Conservation (phyloP, 345 rosid genomes). For the Combretum micranthum region DNA sequence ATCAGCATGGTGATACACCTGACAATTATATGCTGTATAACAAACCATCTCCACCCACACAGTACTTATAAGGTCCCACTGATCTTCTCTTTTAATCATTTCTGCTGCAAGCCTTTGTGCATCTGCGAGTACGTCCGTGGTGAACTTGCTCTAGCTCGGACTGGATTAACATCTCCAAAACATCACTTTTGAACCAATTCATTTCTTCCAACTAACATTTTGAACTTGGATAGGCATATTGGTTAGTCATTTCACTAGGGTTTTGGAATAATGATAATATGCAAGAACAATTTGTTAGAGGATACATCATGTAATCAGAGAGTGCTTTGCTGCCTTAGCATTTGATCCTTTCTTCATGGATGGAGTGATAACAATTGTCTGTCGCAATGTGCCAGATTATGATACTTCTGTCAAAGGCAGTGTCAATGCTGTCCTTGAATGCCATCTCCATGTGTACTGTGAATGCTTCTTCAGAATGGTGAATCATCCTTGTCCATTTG, state of each 20-base stretch:
- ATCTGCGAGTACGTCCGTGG: background rate
- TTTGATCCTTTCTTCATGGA: background rate
- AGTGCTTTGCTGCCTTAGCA: conserved; percentile 7
- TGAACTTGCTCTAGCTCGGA: no score
- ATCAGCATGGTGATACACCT: conserved; percentile 6
- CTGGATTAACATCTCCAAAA: no score
- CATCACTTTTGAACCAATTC: no score
- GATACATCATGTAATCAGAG: conserved; percentile 15
- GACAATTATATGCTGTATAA: conserved; percentile 10
- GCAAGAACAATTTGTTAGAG: background rate
- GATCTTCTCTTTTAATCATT: background rate
- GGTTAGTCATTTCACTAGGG: conserved; percentile 1
- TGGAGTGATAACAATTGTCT: background rate
- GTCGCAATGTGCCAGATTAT: conserved; percentile 12
- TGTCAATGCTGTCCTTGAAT: background rate
- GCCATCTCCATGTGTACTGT: conserved; percentile 3
- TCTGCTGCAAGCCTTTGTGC: background rate
- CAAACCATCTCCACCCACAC: conserved; percentile 16
- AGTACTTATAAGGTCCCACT: conserved; percentile 3
- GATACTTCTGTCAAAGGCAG: background rate
- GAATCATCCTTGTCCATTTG: conserved; percentile 4
- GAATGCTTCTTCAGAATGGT: background rate
- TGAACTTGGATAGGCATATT: background rate
- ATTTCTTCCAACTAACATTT: background rate
- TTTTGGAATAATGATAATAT: conserved; percentile 3